phyloP scores from a whole-genome alignment of 805 yeast genomes.

The Ogataea methylovora region DNA sequence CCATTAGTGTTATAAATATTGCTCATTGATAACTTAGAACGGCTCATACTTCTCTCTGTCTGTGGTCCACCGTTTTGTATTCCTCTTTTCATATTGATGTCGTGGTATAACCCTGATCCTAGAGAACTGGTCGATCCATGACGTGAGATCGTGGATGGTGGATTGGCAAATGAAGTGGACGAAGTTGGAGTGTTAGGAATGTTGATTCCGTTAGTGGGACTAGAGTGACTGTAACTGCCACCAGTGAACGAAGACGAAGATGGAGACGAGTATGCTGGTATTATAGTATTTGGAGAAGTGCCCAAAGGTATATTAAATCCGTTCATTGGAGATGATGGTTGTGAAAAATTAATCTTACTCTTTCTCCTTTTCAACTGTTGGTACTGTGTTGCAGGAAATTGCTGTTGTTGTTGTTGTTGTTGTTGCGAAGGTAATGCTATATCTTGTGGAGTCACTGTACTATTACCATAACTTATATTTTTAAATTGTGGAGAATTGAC shows the following conservation, averaged over 20 bases:
- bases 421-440: not conserved
- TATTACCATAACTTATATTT: not conserved
- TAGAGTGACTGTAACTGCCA: not conserved
- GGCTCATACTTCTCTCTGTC: too few species aligned
- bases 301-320: not conserved
- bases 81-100: conserved; percentile 20
- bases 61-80: conserved; percentile 1
- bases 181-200: conserved; percentile 7
- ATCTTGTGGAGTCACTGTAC: too few species aligned
- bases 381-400: conserved; percentile 14
- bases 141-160: conserved; percentile 14
- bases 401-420: conserved; percentile 5
- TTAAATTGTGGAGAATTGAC: not conserved
- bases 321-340: conserved; percentile 19
- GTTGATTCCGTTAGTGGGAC: not conserved
- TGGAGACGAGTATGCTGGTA: not conserved
- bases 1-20: not conserved
- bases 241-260: too few species aligned
- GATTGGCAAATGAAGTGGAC: conserved; percentile 3
- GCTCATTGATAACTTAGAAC: not conserved
- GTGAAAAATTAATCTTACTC: conserved; percentile 18
- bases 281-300: not conserved
- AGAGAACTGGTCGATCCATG: conserved; percentile 17
- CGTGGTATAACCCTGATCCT: conserved; percentile 19
- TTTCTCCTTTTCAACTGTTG: conserved; percentile 24